Base-by-base conservation (phyloP, 1,284 basidiomycete species). In the Peniophora sp. region DNA sequence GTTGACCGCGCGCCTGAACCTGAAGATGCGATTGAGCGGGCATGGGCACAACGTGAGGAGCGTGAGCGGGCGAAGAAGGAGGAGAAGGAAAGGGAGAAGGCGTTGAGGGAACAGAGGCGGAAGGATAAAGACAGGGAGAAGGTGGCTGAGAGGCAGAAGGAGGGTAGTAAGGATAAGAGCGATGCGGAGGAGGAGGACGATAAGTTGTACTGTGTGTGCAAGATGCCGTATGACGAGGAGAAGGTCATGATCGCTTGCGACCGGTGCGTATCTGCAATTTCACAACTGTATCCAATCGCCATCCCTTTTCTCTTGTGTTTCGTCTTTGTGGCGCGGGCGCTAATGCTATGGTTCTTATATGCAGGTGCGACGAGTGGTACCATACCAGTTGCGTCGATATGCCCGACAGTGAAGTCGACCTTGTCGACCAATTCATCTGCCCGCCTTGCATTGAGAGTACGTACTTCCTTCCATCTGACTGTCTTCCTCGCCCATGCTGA, bases 201-300 rank as follows among this genome's bases (percentile, higher is more conserved):
- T 61, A 83, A 85, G 63, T 63, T 91, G 48, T 93, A 92, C 58
- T 93, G 90, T 59, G 70, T 93, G 10, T 92, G 89, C 70, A 80
- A 86, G 66, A 86, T 83, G 20, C 75, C 71, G 56, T 92, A 92
- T 57, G 85, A 92, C 56, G 87, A 90, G 62, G 86, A 89, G 61
- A 72, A 77, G 53, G 77, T 84, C 52, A 92, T 93, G 90, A 92
- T 93, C 63, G 89, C 88, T n/a, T 92, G 90, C 62, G 90, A 93
- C 69, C 76, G 81, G 89, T 89, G 57, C 52, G 71, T 61, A 12
- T 12, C 27, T 12, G 27, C 27, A 6, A 3, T 14, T 16, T 35
- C 6, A 12, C 27, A 12, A 32, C 27, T 32, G 27, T 32, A 32
- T 32, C 12, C 6, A 12, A 12, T 32, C 27, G 27, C 27, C 12